Percentiles rank a stretch among this genome's conserved stretches.
These are phyloP conservation scores for Epichloe scottii DNA, from an alignment of 2,329 filamentous ascomycete species.

Conservation along the genomic window DNA sequence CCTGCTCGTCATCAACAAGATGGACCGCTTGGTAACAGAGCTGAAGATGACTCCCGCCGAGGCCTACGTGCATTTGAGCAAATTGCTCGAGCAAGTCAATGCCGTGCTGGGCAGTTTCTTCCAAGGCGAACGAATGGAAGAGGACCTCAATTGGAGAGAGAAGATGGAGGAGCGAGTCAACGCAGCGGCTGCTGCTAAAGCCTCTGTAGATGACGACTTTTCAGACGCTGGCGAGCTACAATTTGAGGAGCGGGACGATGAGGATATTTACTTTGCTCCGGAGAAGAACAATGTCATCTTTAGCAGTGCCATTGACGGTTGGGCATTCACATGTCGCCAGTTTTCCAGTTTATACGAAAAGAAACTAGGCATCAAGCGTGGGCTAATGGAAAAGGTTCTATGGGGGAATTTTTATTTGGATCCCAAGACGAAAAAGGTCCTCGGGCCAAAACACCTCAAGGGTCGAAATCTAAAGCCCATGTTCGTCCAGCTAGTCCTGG, in stretches of 20 bases:
- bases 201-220: slow-evolving; percentile 34
- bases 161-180: slow-evolving; percentile 76
- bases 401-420: slow-evolving; percentile 97
- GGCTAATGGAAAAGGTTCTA: slow-evolving; percentile 78
- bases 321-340: slow-evolving; percentile 93
- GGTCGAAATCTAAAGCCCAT: slow-evolving; percentile 86
- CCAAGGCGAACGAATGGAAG: slow-evolving; percentile 96
- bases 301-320: slow-evolving; percentile 94
- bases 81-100: slow-evolving; percentile 89
- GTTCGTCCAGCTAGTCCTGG: slow-evolving; percentile 92
- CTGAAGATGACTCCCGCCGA: slow-evolving; percentile 85
- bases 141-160: slow-evolving; percentile 92
- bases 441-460: slow-evolving; percentile 85
- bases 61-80: slow-evolving; percentile 79
- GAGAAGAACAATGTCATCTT: slow-evolving; percentile 99
- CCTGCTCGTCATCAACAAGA: slow-evolving; percentile 93
- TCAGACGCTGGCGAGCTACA: slow-evolving; percentile 47
- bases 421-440: slow-evolving; percentile 88
- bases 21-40: slow-evolving; percentile 88
- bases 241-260: slow-evolving; percentile 87
- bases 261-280: slow-evolving; percentile 94
- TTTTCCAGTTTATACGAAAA: slow-evolving; percentile 91
- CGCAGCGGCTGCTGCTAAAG: slow-evolving; percentile 54
- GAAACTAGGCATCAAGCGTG: slow-evolving; percentile 89
- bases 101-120: slow-evolving; percentile 96